phyloP scores from a whole-genome alignment of 192 early-diverging fungal genomes.

The Spizellomyces sp. region DNA sequence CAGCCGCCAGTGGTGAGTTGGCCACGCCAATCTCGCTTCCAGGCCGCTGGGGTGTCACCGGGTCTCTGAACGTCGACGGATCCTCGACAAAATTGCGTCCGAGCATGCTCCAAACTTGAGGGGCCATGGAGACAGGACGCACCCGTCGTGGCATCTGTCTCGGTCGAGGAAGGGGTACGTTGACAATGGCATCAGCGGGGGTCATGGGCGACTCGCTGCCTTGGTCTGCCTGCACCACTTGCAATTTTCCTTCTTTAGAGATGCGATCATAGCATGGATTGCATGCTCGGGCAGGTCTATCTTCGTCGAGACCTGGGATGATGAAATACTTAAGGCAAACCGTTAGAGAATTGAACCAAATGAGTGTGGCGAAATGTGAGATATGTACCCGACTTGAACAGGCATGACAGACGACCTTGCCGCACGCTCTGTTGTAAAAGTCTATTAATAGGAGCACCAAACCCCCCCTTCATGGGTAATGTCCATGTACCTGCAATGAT shows the following conservation, averaged over 20 bases:
- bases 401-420: constrained; percentile 75
- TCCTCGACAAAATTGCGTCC: constrained; percentile 14
- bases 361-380: too few species aligned
- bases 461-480: background rate
- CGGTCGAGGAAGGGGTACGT: background rate
- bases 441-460: background rate
- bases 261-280: constrained; percentile 39
- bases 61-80: too few species aligned
- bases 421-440: constrained; percentile 81
- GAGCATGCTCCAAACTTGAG: constrained; percentile 24
- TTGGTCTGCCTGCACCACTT: constrained; percentile 16
- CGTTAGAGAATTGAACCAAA: background rate
- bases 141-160: background rate
- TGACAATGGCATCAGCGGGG: background rate
- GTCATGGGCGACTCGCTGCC: background rate
- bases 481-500: too few species aligned
- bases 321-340: constrained; percentile 23
- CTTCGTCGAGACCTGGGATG: constrained; percentile 32
- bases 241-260: constrained; percentile 34
- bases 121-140: constrained; percentile 27
- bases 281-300: constrained; percentile 41
- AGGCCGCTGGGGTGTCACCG: background rate
- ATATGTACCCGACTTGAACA: constrained; percentile 24
- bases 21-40: background rate
- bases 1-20: background rate